A percentile compares a stretch with the other conserved stretches of the same genome.
phyloP scores from a whole-genome alignment of 1,139 yeast species.

The Fermentozyma sake region DNA sequence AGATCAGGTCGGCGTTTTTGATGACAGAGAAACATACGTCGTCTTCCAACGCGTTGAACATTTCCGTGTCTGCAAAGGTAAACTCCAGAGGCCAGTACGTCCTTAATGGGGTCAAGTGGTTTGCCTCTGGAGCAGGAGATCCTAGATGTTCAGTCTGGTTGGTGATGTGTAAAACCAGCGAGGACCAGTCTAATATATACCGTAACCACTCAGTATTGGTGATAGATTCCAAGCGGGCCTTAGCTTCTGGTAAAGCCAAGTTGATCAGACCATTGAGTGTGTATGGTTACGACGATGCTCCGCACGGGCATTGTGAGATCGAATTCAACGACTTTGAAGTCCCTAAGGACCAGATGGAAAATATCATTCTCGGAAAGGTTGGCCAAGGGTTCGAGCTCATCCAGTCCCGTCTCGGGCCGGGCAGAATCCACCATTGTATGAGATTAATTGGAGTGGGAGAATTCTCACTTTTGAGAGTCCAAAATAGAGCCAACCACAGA shows the following conservation, averaged over 20 bases:
- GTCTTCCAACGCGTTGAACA: slow-evolving; percentile 66
- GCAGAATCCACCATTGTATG: slow-evolving; percentile 75
- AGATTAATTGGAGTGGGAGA: slow-evolving; percentile 65
- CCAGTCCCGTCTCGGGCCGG: slow-evolving; percentile 70
- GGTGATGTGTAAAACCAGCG: slow-evolving; percentile 60
- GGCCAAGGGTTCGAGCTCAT: slow-evolving; percentile 68
- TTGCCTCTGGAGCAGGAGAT: slow-evolving; percentile 75
- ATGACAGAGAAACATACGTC: slow-evolving; percentile 70
- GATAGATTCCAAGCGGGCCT: slow-evolving; percentile 49
- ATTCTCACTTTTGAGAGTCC: slow-evolving; percentile 50
- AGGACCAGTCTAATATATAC: slow-evolving; percentile 31
- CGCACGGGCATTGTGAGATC: slow-evolving; percentile 71
- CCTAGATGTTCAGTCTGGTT: slow-evolving; percentile 61
- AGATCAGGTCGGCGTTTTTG: slow-evolving; percentile 61
- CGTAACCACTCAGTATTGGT: slow-evolving; percentile 59
- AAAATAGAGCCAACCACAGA: slow-evolving; percentile 53
- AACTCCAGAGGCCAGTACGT: slow-evolving; percentile 49
- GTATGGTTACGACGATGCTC: slow-evolving; percentile 68
- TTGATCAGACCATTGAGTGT: slow-evolving; percentile 54
- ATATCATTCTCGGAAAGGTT: slow-evolving; percentile 41
- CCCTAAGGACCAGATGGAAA: slow-evolving; percentile 35
- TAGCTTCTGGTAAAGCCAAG: slow-evolving; percentile 48
- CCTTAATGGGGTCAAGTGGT: slow-evolving; percentile 68
- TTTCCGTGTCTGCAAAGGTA: slow-evolving; percentile 44
- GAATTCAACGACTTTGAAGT: slow-evolving; percentile 50